A percentile compares a stretch with the other conserved stretches of the same genome.
phyloP scores from a whole-genome alignment of 2,329 filamentous ascomycete species.

The Neopestalotiopsis rosae region DNA sequence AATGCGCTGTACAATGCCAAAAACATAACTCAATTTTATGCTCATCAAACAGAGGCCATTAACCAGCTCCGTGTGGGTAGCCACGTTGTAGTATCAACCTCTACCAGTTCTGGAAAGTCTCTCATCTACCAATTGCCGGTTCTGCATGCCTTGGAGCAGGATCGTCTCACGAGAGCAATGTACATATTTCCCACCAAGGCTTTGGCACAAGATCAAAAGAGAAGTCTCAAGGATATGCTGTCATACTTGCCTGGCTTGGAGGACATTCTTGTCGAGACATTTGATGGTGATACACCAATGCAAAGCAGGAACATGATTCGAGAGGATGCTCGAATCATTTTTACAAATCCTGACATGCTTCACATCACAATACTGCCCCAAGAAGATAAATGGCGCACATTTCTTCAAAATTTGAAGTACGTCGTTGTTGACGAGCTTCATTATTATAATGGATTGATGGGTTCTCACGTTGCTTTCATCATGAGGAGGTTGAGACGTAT shows the following conservation, averaged over 20 bases:
- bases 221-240: conserved; percentile 86
- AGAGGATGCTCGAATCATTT: conserved; percentile 89
- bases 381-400: conserved; percentile 86
- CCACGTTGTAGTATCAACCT: conserved; percentile 91
- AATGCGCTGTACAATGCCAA: conserved; percentile 94
- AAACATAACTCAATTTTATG: conserved; percentile 84
- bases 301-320: conserved; percentile 77
- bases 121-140: conserved; percentile 98
- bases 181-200: conserved; percentile 99
- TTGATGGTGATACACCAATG: conserved; percentile 94
- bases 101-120: conserved; percentile 95
- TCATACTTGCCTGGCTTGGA: conserved; percentile 80
- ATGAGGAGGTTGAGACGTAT: conserved; percentile 89
- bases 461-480: conserved; percentile 91
- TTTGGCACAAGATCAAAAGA: conserved; percentile 89
- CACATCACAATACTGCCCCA: conserved; percentile 93
- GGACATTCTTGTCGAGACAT: conserved; percentile 83
- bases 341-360: conserved; percentile 98
- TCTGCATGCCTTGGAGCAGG: conserved; percentile 81
- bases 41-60: conserved; percentile 92
- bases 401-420: conserved; percentile 86
- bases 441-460: conserved; percentile 94
- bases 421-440: conserved; percentile 94
- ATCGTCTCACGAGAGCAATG: conserved; percentile 81
- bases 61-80: conserved; percentile 83